Evolutionary conservation across 2,329 filamentous ascomycete species (phyloP), one percentile per base, ranked within the genome.

Genomic region (Pseudocercospora musae): DNA sequence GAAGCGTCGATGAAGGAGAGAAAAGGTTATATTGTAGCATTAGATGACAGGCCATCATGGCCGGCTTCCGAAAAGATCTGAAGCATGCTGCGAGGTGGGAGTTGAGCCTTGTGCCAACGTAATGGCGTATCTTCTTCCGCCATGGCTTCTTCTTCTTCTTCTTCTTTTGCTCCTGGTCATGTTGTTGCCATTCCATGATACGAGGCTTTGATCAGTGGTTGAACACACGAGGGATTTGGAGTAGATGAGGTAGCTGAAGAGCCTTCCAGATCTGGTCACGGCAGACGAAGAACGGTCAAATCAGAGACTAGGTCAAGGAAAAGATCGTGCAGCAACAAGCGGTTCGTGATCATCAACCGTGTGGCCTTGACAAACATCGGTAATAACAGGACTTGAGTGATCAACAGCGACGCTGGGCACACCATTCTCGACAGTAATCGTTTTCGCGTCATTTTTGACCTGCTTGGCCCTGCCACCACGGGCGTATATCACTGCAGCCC

Each of bases 401-500:
- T 59, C 50, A 21, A 62, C 57, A 5, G 56, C 29, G 13, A 62
- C 50, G n/a, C 23, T 49, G 10, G 59, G 25, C 49, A 55, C 52
- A 13, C 60, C 60, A 44, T 56, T 29, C 57, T 27, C 50, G 21
- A 62, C 57, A 23, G 31, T 37, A 11, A 56, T 50, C 23, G 42
- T 62, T 31, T 49, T 55, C 29, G 40, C 37, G 52, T 62, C 60
- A 21, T 62, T 42, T 40, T 29, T 48, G 1, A 62, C 55, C 50
- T 56, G 40, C 4, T 49, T 33, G 23, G 13, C 49, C 50, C 33
- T 21, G 5, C 60, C 60, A 4, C 31, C 44, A 46, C 60, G 59
- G n/a, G 40, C 50, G 23, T 49, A 48, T 7, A 57, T 59, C 60
- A 62, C 50, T 59, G 42, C 49, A 62, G 23, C 10, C 60, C 60